Conservation (phyloP, 192 early-diverging fungal genomes). For the Coemansia sp. region DNA sequence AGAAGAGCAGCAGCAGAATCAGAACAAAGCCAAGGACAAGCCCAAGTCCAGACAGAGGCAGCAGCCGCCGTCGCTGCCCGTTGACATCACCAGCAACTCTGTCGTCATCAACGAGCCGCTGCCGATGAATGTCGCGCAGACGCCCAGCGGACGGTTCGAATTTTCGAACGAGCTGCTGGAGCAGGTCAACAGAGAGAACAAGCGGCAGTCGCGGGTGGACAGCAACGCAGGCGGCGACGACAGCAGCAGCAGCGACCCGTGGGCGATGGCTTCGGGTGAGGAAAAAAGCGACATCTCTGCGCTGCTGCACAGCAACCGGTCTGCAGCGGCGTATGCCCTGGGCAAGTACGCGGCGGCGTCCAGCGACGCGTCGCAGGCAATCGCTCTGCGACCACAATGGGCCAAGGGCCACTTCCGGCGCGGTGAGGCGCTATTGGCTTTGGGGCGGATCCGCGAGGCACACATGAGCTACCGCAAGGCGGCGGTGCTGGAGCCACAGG, state of each 20-base stretch:
- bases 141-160: constrained; percentile 32
- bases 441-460: constrained; percentile 56
- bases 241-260: constrained; percentile 9
- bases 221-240: neutral
- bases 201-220: neutral
- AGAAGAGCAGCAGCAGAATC: neutral
- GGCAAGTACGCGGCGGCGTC: constrained; percentile 39
- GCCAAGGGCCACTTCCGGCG: constrained; percentile 65
- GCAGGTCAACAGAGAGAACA: constrained; percentile 12
- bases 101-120: constrained; percentile 47
- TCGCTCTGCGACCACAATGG: constrained; percentile 36
- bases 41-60: neutral
- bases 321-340: constrained; percentile 42
- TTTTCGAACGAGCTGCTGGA: constrained; percentile 38
- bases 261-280: constrained; percentile 11
- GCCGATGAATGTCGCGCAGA: constrained; percentile 27
- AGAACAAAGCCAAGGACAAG: neutral
- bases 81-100: neutral
- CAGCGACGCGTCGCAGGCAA: constrained; percentile 31
- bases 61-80: neutral
- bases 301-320: constrained; percentile 50
- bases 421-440: constrained; percentile 59
- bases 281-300: constrained; percentile 39
- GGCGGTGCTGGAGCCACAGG: constrained; percentile 52
- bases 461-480: constrained; percentile 50